phyloP scores from a whole-genome alignment of 2,329 filamentous ascomycete species.

The Apiospora rasikravindrae region DNA sequence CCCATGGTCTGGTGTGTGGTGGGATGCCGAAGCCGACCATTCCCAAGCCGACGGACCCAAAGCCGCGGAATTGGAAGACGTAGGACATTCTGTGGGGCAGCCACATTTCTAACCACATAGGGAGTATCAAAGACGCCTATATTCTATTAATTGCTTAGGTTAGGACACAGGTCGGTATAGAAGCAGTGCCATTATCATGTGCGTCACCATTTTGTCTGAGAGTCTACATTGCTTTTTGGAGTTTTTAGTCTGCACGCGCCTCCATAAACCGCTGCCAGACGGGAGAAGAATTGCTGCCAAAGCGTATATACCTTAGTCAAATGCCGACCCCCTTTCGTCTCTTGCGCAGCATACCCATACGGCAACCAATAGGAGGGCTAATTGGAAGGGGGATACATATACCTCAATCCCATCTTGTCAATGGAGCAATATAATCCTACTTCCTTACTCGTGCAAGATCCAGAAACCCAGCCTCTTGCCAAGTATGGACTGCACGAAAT shows the following conservation, averaged over 20 bases:
- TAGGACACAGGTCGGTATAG: background rate
- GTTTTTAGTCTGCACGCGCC: background rate
- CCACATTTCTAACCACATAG: background rate
- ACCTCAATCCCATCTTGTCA: background rate
- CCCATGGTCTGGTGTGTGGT: background rate
- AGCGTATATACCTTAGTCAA: background rate
- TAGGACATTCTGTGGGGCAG: background rate
- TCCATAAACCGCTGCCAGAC: background rate
- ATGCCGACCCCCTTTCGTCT: background rate
- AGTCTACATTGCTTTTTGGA: background rate
- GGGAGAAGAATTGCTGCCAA: background rate
- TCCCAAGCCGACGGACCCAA: background rate
- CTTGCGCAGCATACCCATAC: background rate
- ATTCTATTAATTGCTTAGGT: background rate
- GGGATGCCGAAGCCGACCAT: background rate
- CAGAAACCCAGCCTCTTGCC: background rate
- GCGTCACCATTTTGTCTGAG: background rate
- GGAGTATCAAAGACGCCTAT: background rate
- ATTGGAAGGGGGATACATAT: background rate
- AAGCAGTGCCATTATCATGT: background rate
- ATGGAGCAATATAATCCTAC: background rate
- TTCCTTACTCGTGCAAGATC: background rate
- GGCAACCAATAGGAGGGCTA: background rate
- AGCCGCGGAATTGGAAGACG: background rate
- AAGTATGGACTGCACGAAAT: background rate